Evolutionary conservation across 2,329 filamentous ascomycete species (phyloP), one percentile per base, ranked within the genome.

Genomic region (Penicillium sp.): DNA sequence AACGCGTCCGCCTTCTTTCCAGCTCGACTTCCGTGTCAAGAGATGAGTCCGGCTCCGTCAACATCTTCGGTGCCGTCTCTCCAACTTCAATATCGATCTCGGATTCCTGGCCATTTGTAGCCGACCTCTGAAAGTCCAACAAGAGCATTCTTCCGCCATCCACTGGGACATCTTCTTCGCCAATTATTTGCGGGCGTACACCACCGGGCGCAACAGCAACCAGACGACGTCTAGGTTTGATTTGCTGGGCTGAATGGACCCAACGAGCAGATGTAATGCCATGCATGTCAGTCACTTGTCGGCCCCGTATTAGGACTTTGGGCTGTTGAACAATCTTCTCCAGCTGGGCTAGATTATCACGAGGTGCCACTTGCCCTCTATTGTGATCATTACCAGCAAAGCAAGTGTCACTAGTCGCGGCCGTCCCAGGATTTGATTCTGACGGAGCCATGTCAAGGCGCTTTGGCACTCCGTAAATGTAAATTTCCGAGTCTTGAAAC

Each of bases 1-100:
- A 77, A 11, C 86, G 82, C 3, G 86, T 90, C 49, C 86, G 76
- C 48, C 85, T 76, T 51, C 86, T 78, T 35, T 87, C 84, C 53
- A 91, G 80, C 48, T 86, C 87, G 14, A 93, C 86, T 60, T 90
- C 86, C 1, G 82, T 80, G 41, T 84, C 86, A 41, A 91, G 72
- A 53, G 87, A 86, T 15, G 84, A 79, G 48, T 78, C 77, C 54
- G 87, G 84, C 58, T 91, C 87, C 52, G 83, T 79, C 13, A 93
- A 68, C 0, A 80, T 68, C 58, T 88, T 85, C 1, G 86, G 80
- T 33, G 82, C 74, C 16, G 77, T 76, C 20, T 81, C 80, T 8
- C 87, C 87, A 17, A 91, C 80, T 57, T 91, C 86, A 36, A 93
- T 83, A 1, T 75, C 81, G 28, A 86, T 65, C 44, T 84, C 77